Evolutionary conservation across 306 rosid species (phyloP), one percentile per base, ranked within the genome.

Genomic region (Vigna nakashimae): DNA sequence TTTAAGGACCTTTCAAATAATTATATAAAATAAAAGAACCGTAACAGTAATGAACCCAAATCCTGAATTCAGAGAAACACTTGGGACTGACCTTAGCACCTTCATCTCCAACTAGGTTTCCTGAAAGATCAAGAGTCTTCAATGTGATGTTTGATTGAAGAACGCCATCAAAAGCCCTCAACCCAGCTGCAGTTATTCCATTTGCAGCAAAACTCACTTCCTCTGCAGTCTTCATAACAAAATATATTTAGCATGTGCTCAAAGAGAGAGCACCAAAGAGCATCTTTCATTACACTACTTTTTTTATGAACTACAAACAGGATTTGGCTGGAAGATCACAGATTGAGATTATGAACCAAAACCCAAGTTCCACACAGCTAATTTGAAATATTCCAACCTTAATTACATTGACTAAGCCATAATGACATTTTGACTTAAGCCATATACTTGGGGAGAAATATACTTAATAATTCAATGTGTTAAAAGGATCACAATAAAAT

Each of bases 161-260:
- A 88, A 92, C 90, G 15, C 98, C 97, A 81, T 95, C 99, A 86
- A 95, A 92, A 24, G 99, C 98, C 83, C 78, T 95, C 75, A 95
- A 65, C 67, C 99, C 99, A 71, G 90, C 84, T 8, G 89, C 97
- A 52, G 99, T 95, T 86, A 95, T 91, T 83, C 99, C 99, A 76
- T 95, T 95, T 70, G 98, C 97, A 79, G 98, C 94, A 88, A 95
- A 92, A 84, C 89, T 92, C 66, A 91, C 94, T 84, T 89, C 99
- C 87, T 95, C 98, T 63, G 86, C 98, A 67, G 86, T 88, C 98
- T 95, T 36, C 43, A 85, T 11, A 63, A 78, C 46, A 78, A 34
- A 56, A 60, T 34, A 69, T 69, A 76, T 66, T 52, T 40, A 58
- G 59, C 74, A 74, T 46, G 46, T 52, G 76, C 73, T 66, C 75